Evolutionary conservation across 1,284 basidiomycete species (phyloP).

Genomic region (Moesziomyces sp.): DNA sequence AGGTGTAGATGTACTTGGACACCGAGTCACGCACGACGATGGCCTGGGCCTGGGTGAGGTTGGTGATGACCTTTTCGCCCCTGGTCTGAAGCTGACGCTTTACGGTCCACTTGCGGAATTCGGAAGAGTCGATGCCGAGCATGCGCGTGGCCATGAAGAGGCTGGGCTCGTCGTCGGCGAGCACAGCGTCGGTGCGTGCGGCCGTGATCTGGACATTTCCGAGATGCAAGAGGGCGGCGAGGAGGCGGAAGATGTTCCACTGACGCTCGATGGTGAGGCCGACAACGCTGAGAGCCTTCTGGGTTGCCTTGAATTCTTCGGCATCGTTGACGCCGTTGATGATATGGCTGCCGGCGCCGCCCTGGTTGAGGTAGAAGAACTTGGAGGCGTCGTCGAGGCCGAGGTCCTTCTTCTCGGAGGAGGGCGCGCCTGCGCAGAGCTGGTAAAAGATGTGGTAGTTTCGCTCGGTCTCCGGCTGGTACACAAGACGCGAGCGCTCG

Average conservation of each 20-base stretch:
- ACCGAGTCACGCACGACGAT: slow-evolving; percentile 96
- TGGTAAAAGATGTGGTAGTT: slow-evolving; percentile 99
- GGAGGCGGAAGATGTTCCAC: slow-evolving; percentile 95
- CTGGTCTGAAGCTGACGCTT: slow-evolving; percentile 97
- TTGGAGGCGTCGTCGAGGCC: slow-evolving; percentile 85
- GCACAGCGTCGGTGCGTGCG: slow-evolving; percentile 81
- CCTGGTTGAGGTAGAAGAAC: slow-evolving; percentile 93
- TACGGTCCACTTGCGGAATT: slow-evolving; percentile 98
- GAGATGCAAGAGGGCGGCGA: slow-evolving; percentile 92
- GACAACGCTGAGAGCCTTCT: slow-evolving; percentile 93
- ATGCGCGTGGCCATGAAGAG: slow-evolving; percentile 85
- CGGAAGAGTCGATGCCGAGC: slow-evolving; percentile 87
- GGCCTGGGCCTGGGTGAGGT: slow-evolving; percentile 86
- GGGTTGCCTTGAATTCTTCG: slow-evolving; percentile 92
- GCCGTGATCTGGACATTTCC: slow-evolving; percentile 93
- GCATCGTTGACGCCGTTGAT: slow-evolving; percentile 94
- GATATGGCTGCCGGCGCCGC: slow-evolving; percentile 82
- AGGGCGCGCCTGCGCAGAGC: slow-evolving; percentile 93
- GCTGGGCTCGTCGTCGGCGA: slow-evolving; percentile 86
- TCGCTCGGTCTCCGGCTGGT: slow-evolving; percentile 89
- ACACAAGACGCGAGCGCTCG: slow-evolving; percentile 95
- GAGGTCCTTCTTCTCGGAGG: slow-evolving; percentile 93
- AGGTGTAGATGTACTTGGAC: slow-evolving; percentile 98
- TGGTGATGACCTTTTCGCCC: slow-evolving; percentile 92
- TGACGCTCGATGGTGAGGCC: slow-evolving; percentile 97